Evolutionary conservation across 371 early-diverging fungal genomes (phyloP).

Genomic region (Dichotomocladium elegans): DNA sequence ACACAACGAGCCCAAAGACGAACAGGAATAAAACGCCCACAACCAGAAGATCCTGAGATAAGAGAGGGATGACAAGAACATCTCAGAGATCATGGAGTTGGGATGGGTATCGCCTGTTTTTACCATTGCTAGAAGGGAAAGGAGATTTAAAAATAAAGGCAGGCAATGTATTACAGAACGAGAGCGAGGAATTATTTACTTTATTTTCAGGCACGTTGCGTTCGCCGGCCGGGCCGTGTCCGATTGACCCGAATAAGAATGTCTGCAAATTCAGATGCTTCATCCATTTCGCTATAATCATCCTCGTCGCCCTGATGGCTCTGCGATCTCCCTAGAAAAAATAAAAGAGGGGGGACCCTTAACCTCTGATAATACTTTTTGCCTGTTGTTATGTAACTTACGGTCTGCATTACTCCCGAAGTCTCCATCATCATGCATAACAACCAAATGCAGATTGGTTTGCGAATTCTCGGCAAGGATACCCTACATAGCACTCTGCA

Average conservation of each 20-base stretch:
- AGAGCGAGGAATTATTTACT: neutral
- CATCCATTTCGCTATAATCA: neutral
- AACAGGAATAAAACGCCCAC: constrained; percentile 15
- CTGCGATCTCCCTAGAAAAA: too few species aligned
- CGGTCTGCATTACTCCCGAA: too few species aligned
- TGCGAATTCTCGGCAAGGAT: too few species aligned
- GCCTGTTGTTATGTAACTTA: too few species aligned
- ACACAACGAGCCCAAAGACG: constrained; percentile 28
- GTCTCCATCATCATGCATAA: too few species aligned
- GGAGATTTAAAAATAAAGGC: too few species aligned
- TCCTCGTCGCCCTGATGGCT: neutral
- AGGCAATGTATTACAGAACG: neutral
- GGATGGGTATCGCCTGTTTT: neutral
- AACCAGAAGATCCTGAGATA: constrained; percentile 15
- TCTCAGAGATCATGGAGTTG: too few species aligned
- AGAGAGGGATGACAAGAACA: too few species aligned
- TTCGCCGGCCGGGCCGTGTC: neutral
- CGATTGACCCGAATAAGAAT: neutral
- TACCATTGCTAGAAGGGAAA: neutral
- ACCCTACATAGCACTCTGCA: too few species aligned
- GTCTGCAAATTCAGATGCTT: neutral
- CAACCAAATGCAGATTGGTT: too few species aligned
- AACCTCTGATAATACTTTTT: too few species aligned
- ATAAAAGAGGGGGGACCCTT: too few species aligned
- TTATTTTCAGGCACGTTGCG: neutral